Base-by-base conservation (phyloP, 1,284 basidiomycete species). In the Ceratobasidium sp. region DNA sequence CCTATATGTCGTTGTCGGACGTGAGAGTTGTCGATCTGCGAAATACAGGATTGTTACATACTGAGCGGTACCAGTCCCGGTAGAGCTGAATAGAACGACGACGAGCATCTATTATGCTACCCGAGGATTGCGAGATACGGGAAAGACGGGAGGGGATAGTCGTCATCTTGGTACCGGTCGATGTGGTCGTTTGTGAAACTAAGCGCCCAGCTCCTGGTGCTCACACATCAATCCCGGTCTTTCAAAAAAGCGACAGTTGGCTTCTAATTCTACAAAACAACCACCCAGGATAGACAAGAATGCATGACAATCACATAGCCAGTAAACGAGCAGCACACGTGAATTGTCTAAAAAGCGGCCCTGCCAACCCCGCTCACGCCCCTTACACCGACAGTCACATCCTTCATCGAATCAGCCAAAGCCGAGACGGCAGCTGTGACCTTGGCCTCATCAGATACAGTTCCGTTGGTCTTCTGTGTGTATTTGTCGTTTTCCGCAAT, bases 81-180 rank as follows among this genome's bases (percentile, higher is more conserved):
- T 98, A 99, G 24, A 98, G 88, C 68, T 92, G 86, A 48, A 96
- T 84, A 39, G 89, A 89, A 48, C 93, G 88, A 58, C 83, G 83
- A 54, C 92, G 89, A 4, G 94, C 91, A 74, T 95, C 90, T n/a
- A 84, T 83, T 31, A 90, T 84, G 68, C 84, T 88, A 6, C 83
- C 80, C 0, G 92, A 93, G 31, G 86, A 83, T 51, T 86, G 84
- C 3, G 93, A 88, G 22, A 88, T 81, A 79, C 89, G 89, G 27
- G 97, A 93, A 22, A 99, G 88, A 66, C 97, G 91, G 65, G 96
- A 84, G 24, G 97, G 96, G 81, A 98, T 98, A 69, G 94, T 98
- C 62, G 91, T 89, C 90, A 94, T 92, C 80, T 31, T 31, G 41
- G 39, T 61, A 9, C 24, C 11, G 5, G 22, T 54, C 19, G 64